These are phyloP conservation scores for Hypoxylon rickii DNA, from an alignment of 495 filamentous ascomycete species.

Conservation along the genomic window DNA sequence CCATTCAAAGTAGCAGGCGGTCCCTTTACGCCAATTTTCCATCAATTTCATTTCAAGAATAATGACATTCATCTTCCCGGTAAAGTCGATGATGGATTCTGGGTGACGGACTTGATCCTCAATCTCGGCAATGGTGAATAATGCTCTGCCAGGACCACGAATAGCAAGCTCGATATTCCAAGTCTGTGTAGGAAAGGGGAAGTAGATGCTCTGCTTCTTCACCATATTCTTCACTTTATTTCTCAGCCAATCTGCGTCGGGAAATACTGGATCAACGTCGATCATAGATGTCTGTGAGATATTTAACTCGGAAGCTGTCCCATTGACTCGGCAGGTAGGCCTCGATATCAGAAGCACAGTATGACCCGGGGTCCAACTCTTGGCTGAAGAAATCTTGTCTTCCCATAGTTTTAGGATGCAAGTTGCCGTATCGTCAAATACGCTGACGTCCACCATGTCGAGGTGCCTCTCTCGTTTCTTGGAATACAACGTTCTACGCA, in stretches of 20 bases:
- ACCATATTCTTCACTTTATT: conserved; percentile 52
- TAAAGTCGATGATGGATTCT: conserved; percentile 48
- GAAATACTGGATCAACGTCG: conserved; percentile 61
- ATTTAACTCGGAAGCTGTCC: conserved; percentile 39
- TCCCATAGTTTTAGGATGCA: conserved; percentile 60
- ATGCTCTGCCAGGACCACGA: conserved; percentile 48
- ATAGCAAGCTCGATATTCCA: conserved; percentile 58
- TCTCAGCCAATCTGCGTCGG: conserved; percentile 63
- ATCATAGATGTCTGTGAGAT: conserved; percentile 54
- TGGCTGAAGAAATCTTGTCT: conserved; percentile 51
- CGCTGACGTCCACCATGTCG: conserved; percentile 54
- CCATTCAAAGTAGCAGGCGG: conserved; percentile 63
- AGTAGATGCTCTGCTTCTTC: conserved; percentile 58
- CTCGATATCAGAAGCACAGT: conserved; percentile 63
- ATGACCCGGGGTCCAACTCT: conserved; percentile 55
- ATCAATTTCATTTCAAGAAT: conserved; percentile 59
- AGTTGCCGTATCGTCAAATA: conserved; percentile 65
- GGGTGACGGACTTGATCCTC: conserved; percentile 57
- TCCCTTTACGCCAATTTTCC: conserved; percentile 48
- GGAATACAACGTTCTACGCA: conserved; percentile 53
- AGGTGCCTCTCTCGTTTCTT: conserved; percentile 47
- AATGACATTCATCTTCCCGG: conserved; percentile 62
- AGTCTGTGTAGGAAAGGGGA: conserved; percentile 54
- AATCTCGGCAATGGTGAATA: conserved; percentile 64
- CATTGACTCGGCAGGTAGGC: conserved; percentile 49